These are phyloP conservation scores for Paecilomyces sp. DNA, from an alignment of 2,329 filamentous ascomycete species.

Conservation along the genomic window DNA sequence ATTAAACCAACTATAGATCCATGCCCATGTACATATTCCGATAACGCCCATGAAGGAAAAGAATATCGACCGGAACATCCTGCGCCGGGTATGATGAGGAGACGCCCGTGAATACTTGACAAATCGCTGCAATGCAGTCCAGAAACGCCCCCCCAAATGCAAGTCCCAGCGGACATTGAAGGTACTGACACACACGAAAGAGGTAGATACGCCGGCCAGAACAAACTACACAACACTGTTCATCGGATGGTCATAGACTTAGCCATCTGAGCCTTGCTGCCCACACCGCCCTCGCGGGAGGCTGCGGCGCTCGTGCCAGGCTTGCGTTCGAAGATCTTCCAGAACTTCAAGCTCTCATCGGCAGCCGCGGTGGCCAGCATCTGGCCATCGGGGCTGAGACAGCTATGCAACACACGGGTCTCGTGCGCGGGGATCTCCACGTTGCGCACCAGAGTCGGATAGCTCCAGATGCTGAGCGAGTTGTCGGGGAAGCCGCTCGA, in stretches of 20 bases:
- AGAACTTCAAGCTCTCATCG: conserved; percentile 98
- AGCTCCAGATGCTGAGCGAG: conserved; percentile 98
- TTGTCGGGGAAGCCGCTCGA: conserved; percentile 99
- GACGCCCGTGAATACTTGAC: not conserved
- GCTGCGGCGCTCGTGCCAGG: conserved; percentile 60
- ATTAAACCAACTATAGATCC: not conserved
- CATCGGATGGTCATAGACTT: conserved; percentile 95
- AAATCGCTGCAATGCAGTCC: not conserved
- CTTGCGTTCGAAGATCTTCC: conserved; percentile 99
- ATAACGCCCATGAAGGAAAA: not conserved
- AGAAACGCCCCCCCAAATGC: not conserved
- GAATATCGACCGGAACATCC: not conserved
- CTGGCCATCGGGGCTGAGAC: conserved; percentile 93
- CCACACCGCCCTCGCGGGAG: conserved; percentile 58
- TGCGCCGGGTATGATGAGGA: not conserved
- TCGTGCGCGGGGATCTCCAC: conserved; percentile 97
- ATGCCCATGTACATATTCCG: not conserved
- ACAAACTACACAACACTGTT: conserved; percentile 14
- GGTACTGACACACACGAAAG: not conserved
- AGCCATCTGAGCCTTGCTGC: conserved; percentile 73
- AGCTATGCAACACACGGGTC: conserved; percentile 92
- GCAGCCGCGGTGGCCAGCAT: conserved; percentile 96
- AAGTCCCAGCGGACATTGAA: not conserved
- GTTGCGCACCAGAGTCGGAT: conserved; percentile 92
- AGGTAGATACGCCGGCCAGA: not conserved